Evolutionary conservation across 345 rosid species (phyloP).

Genomic region (Citrus glauca): DNA sequence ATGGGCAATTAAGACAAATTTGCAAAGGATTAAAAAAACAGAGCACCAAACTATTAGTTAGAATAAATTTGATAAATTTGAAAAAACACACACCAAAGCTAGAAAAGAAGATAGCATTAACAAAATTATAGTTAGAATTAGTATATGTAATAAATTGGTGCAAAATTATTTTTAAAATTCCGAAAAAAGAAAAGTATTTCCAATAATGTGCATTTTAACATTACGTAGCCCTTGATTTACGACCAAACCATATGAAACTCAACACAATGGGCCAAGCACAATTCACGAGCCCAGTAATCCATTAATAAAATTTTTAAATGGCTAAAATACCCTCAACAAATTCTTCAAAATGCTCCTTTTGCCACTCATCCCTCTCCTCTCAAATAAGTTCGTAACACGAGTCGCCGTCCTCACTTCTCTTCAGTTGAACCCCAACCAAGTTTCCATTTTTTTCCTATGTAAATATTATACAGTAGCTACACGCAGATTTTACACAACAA

Average conservation of each 20-base stretch:
- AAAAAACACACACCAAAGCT: no score
- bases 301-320: background rate
- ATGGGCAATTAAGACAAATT: no score
- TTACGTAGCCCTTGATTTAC: background rate
- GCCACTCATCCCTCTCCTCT: background rate
- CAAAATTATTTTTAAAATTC: no score
- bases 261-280: background rate
- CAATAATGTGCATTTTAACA: no score
- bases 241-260: background rate
- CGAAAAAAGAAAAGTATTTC: no score
- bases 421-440: background rate
- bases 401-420: background rate
- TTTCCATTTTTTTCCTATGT: background rate
- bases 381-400: background rate
- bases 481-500: background rate
- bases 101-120: no score
- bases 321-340: background rate
- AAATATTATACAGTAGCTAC: background rate
- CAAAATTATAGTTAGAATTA: no score
- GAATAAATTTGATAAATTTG: no score
- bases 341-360: background rate
- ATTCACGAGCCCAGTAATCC: background rate
- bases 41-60: no score
- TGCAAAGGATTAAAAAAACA: no score
- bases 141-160: no score